Percentiles rank a stretch among this genome's conserved stretches.
Conservation (phyloP, 495 filamentous ascomycete genomes). For the Astrothelium subdiscretum region DNA sequence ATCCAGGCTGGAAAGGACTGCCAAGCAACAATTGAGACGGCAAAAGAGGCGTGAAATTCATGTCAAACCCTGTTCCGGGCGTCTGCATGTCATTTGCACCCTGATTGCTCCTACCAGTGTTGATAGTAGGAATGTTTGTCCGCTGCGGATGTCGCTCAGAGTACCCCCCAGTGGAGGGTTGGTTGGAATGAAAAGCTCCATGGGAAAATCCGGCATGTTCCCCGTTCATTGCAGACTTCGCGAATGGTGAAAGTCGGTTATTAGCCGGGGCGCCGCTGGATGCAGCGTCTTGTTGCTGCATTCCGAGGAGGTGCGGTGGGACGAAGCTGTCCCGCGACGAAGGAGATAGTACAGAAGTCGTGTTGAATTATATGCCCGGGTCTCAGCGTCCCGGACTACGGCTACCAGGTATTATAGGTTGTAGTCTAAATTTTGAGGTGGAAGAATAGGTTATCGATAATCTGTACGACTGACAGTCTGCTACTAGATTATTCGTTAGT, state of each 20-base stretch:
- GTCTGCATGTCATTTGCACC: slow-evolving; percentile 65
- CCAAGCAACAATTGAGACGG: slow-evolving; percentile 90
- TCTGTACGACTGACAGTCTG: background rate
- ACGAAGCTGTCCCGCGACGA: slow-evolving; percentile 55
- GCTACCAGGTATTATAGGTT: background rate
- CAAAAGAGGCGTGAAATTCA: slow-evolving; percentile 95
- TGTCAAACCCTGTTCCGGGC: slow-evolving; percentile 82
- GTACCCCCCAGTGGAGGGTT: slow-evolving; percentile 54
- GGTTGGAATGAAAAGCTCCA: slow-evolving; percentile 75
- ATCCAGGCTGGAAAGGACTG: slow-evolving; percentile 93
- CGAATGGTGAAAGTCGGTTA: slow-evolving; percentile 30
- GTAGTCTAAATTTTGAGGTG: background rate
- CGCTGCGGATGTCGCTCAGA: slow-evolving; percentile 72
- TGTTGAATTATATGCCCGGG: background rate
- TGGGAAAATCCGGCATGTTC: slow-evolving; percentile 80
- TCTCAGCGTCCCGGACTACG: background rate
- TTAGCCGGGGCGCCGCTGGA: slow-evolving; percentile 43
- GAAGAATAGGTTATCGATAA: background rate
- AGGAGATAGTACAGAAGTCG: background rate
- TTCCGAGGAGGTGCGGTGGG: slow-evolving; percentile 68
- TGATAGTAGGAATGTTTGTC: slow-evolving; percentile 84
- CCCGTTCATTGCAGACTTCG: slow-evolving; percentile 61
- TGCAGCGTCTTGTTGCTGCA: slow-evolving; percentile 60
- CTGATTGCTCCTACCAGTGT: slow-evolving; percentile 54
- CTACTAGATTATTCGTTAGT: background rate